phyloP scores from a whole-genome alignment of 169 alveolate species.

The Perkinsus olseni region DNA sequence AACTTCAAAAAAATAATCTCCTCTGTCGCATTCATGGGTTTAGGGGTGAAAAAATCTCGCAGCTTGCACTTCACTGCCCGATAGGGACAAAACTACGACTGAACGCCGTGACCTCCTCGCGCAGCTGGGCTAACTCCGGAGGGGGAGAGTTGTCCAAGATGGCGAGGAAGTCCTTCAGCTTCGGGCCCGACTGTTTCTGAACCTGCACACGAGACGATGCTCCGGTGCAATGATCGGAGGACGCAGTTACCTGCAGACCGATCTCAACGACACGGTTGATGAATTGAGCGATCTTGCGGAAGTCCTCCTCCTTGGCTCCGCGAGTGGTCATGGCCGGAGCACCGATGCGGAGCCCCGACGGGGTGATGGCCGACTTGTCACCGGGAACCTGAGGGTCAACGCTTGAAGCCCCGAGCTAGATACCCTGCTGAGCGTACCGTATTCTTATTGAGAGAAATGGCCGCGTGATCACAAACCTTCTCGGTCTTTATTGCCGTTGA shows the following conservation, averaged over 20 bases:
- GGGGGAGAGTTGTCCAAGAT: not conserved
- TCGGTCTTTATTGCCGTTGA: conserved; percentile 64
- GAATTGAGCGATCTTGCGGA: conserved; percentile 36
- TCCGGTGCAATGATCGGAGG: not conserved
- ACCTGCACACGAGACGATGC: not conserved
- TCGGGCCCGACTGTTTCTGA: not conserved
- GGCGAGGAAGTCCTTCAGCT: not conserved
- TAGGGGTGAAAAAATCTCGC: not conserved
- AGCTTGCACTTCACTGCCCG: not conserved
- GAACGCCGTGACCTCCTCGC: not conserved
- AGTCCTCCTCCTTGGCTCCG: conserved; percentile 74
- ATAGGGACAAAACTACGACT: not conserved
- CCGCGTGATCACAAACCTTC: conserved; percentile 67
- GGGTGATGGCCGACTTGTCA: conserved; percentile 65
- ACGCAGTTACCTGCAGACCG: not conserved
- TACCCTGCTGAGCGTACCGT: conserved; percentile 56
- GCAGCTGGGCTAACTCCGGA: not conserved
- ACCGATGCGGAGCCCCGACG: conserved; percentile 86
- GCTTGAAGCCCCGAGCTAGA: not conserved
- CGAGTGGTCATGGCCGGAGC: conserved; percentile 88
- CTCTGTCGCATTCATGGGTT: not conserved
- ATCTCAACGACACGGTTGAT: conserved; percentile 27
- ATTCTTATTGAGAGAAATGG: conserved; percentile 70
- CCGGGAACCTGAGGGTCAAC: conserved; percentile 17
- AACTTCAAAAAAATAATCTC: not conserved